Evolutionary conservation across 805 yeast species (phyloP).

Genomic region (Teunomyces cretensis): DNA sequence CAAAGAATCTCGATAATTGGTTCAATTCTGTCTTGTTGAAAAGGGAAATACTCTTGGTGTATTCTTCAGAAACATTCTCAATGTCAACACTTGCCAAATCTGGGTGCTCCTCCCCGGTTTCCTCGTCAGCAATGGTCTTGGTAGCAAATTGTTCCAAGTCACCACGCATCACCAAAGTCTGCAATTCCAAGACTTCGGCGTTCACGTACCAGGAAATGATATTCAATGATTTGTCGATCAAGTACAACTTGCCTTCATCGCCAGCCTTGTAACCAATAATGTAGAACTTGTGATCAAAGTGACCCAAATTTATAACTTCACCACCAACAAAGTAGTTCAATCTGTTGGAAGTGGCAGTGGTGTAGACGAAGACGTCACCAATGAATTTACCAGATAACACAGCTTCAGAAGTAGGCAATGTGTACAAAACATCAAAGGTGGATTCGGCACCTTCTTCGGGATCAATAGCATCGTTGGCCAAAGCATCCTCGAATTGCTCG

Average conservation of each 20-base stretch:
- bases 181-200: constrained; percentile 87
- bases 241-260: constrained; percentile 84
- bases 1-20: constrained; percentile 88
- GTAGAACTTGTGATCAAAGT: constrained; percentile 85
- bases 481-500: constrained; percentile 62
- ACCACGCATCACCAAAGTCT: constrained; percentile 92
- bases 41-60: constrained; percentile 50
- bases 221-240: constrained; percentile 87
- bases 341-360: constrained; percentile 77
- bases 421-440: constrained; percentile 80
- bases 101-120: constrained; percentile 37
- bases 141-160: constrained; percentile 69
- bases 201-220: constrained; percentile 80
- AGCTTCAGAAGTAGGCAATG: constrained; percentile 65
- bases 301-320: constrained; percentile 85
- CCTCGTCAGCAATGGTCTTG: constrained; percentile 30
- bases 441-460: constrained; percentile 88
- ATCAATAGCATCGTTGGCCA: constrained; percentile 56
- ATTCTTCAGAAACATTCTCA: constrained; percentile 54
- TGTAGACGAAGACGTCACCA: constrained; percentile 94
- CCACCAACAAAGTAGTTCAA: constrained; percentile 95
- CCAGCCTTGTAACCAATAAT: constrained; percentile 81
- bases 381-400: constrained; percentile 92
- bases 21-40: constrained; percentile 65
- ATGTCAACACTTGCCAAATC: constrained; percentile 46